Base-by-base conservation (phyloP, 106 monocot species). In the Dioscorea zingiberensis region DNA sequence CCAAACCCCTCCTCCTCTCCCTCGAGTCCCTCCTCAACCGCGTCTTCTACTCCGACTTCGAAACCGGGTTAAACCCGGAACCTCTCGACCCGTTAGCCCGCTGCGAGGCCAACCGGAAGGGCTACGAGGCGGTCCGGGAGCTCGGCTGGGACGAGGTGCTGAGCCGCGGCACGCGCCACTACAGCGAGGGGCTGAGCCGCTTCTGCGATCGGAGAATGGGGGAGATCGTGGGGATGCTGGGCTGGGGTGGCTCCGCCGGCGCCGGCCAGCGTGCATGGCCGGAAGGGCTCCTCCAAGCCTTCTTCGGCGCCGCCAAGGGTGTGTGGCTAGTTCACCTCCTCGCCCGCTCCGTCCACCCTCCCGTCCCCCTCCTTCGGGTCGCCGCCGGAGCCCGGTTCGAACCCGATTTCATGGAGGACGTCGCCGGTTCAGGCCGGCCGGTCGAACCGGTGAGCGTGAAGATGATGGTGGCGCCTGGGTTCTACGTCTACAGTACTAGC, bases 161-260 rank as follows among this genome's bases (percentile, higher is more conserved):
- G 54, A 78, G 66, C 55, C 75, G 71, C 45, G 95, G 95, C 10
- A 95, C 95, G n/a, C 68, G 64, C 51, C 79, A 88, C 70, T 85
- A 78, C 83, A 85, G 88, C 69, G 80, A 88, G 59, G 83, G 85
- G 7, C 65, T 95, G 58, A 95, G 95, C 70, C 67, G 71, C 59
- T 95, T 95, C 67, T 95, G 95, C 69, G 95, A 95, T 71, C 44
- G 77, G 61, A 82, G 81, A 71, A 95, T 95, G 95, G 83, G 88
- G 66, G 85, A 87, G 53, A 80, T 95, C 48, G 88, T 78, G 15
- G 77, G 49, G 16, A 67, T 63, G 66, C 60, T 82, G 49, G 85
- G 78, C 15, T 84, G 87, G 69, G 47, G 63, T 7, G 38, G 38
- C 38, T 6, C 9, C 38, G 38, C 9, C 38, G 38, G 38, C 38